Conservation (phyloP, 257 asterid genomes). For the Rehmannia glutinosa region DNA sequence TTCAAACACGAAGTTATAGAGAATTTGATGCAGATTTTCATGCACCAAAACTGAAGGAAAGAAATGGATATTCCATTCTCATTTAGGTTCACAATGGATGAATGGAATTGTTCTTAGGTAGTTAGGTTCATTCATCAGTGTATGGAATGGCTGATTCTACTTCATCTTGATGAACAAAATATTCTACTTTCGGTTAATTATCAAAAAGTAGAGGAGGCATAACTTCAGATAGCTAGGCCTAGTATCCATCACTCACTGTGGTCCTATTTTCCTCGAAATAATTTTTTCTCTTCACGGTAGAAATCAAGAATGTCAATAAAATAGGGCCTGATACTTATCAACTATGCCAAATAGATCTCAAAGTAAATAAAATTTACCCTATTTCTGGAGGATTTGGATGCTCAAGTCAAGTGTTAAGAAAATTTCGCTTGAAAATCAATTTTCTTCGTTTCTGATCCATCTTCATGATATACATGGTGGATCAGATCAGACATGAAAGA, state of each 20-base stretch:
- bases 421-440: not conserved
- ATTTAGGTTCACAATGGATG: not conserved
- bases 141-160: not conserved
- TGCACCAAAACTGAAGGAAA: not conserved
- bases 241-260: not conserved
- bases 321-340: not conserved
- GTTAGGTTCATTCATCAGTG: too few relatives aligned
- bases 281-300: too few relatives aligned
- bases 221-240: not conserved
- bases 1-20: not conserved
- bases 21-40: conserved; percentile 8
- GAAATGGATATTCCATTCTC: not conserved
- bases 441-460: not conserved
- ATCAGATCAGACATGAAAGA: not conserved
- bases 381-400: not conserved
- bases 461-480: not conserved
- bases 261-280: not conserved
- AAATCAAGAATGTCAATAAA: not conserved
- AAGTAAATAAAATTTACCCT: not conserved
- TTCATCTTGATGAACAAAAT: not conserved
- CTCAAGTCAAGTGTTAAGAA: not conserved
- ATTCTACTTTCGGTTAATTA: conserved; percentile 9
- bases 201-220: not conserved
- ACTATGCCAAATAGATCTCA: not conserved
- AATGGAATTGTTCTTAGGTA: not conserved